Conservation (phyloP, 139 green algal species). For the Micromonas pusilla region DNA sequence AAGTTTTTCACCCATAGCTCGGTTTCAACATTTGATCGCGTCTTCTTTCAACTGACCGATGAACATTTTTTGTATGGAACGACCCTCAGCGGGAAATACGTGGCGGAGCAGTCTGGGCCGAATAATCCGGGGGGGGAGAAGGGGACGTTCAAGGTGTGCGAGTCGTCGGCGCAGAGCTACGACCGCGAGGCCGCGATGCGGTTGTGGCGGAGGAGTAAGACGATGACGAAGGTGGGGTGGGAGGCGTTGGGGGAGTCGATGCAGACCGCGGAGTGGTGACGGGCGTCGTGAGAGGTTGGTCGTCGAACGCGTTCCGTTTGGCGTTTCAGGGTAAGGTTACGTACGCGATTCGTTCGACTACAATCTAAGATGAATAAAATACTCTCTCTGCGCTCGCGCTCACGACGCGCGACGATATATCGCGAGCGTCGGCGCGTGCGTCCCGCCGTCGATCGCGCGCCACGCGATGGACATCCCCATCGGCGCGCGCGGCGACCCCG, state of each 20-base stretch:
- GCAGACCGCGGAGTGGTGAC: neutral
- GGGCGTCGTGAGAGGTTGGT: neutral
- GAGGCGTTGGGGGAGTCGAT: neutral
- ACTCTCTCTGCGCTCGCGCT: too few relatives aligned
- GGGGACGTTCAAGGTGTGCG: neutral
- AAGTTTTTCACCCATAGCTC: too few relatives aligned
- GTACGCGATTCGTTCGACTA: too few relatives aligned
- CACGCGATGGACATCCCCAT: neutral
- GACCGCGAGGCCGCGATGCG: neutral
- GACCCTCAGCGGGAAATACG: slow-evolving; percentile 20
- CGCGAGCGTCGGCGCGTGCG: neutral
- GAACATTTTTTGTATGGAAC: too few relatives aligned
- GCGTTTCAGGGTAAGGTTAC: too few relatives aligned
- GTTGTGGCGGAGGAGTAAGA: neutral
- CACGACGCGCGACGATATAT: too few relatives aligned
- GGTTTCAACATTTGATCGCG: too few relatives aligned
- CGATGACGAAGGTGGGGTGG: neutral
- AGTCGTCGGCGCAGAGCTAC: neutral
- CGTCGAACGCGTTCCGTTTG: too few relatives aligned
- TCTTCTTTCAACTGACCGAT: too few relatives aligned
- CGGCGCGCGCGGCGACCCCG: too few relatives aligned
- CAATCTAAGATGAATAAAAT: too few relatives aligned
- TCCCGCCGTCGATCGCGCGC: neutral
- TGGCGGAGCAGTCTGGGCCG: slow-evolving; percentile 11
- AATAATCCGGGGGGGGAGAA: neutral